Evolutionary conservation across 2,329 filamentous ascomycete genomes (phyloP).

Genomic region (Cladosporium halotolerans): DNA sequence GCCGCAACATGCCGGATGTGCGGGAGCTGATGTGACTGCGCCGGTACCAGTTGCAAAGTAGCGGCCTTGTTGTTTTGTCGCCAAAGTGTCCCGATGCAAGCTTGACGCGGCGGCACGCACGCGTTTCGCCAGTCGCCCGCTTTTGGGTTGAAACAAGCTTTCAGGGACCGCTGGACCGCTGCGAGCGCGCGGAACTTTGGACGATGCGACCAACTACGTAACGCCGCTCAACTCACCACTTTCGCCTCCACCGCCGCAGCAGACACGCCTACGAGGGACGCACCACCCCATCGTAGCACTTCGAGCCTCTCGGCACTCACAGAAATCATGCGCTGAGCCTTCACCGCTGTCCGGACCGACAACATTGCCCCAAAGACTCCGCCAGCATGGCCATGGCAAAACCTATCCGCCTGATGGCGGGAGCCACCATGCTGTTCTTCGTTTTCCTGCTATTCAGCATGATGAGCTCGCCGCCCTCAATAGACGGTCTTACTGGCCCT

Average conservation of each 20-base stretch:
- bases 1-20: not conserved
- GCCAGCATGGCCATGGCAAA: slow-evolving; percentile 72
- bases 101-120: not conserved
- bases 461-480: slow-evolving; percentile 41
- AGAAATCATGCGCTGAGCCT: slow-evolving; percentile 10
- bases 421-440: slow-evolving; percentile 65
- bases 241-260: not conserved
- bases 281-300: not conserved
- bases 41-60: too few species aligned
- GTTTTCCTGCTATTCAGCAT: slow-evolving; percentile 74
- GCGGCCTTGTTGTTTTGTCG: too few species aligned
- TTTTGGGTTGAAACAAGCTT: slow-evolving; percentile 2
- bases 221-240: too few species aligned
- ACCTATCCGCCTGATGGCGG: slow-evolving; percentile 72
- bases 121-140: not conserved
- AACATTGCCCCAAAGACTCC: not conserved
- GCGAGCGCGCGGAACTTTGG: not conserved
- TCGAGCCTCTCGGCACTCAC: not conserved
- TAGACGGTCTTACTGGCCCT: slow-evolving; percentile 17
- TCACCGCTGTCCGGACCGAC: not conserved
- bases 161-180: not conserved
- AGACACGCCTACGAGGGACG: not conserved
- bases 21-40: not conserved
- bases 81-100: not conserved
- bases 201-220: not conserved